Evolutionary conservation across 1,284 basidiomycete species (phyloP).

Genomic region (Pseudozyma sp.): DNA sequence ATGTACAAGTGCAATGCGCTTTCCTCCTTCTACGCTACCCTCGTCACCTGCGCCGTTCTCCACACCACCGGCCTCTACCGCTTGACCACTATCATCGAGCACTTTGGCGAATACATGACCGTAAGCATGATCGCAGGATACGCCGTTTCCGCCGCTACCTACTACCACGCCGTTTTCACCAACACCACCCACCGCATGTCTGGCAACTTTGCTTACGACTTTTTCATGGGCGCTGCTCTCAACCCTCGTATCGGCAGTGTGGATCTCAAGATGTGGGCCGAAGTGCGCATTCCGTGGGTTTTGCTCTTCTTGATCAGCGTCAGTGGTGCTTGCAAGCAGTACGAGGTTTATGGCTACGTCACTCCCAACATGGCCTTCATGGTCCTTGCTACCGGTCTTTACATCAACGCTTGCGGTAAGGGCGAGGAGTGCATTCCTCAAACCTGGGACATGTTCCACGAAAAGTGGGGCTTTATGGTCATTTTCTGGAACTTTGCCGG

Average conservation of each 20-base stretch:
- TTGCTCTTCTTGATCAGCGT: constrained; percentile 92
- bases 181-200: constrained; percentile 78
- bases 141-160: constrained; percentile 70
- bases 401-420: constrained; percentile 87
- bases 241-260: constrained; percentile 94
- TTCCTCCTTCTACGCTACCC: constrained; percentile 85
- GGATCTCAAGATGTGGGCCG: constrained; percentile 98
- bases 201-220: constrained; percentile 82
- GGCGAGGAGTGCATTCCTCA: constrained; percentile 92
- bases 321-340: constrained; percentile 94
- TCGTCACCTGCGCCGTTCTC: constrained; percentile 80
- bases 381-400: constrained; percentile 93
- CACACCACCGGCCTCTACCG: constrained; percentile 88
- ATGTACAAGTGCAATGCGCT: constrained; percentile 94
- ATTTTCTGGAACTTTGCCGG: constrained; percentile 86
- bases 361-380: constrained; percentile 98
- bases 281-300: constrained; percentile 97
- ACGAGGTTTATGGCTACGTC: constrained; percentile 84
- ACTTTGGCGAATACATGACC: constrained; percentile 96
- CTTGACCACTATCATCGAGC: constrained; percentile 93
- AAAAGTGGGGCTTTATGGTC: constrained; percentile 69
- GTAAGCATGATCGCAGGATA: constrained; percentile 94
- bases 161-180: constrained; percentile 65
- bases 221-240: constrained; percentile 87
- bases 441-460: constrained; percentile 78